Conservation (phyloP, 495 filamentous ascomycete species). For the Hapsidospora chrysogenum region DNA sequence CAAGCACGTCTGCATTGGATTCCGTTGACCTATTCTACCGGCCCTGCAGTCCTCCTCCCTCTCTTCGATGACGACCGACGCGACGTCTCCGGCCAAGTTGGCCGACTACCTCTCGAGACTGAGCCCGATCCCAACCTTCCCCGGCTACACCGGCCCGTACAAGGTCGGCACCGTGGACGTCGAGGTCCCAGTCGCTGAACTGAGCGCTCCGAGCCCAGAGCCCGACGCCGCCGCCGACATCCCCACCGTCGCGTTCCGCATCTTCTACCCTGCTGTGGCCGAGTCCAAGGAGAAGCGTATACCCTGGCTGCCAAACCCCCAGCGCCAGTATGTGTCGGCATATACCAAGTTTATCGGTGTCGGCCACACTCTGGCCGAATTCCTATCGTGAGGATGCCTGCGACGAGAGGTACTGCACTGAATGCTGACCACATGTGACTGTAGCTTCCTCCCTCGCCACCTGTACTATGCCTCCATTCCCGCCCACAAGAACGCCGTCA, state of each 20-base stretch:
- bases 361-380: slow-evolving; percentile 32
- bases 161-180: slow-evolving; percentile 58
- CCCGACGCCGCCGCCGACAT: slow-evolving; percentile 33
- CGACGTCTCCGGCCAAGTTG: slow-evolving; percentile 7
- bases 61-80: not conserved
- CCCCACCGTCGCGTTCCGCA: slow-evolving; percentile 52
- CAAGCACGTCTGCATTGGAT: not conserved
- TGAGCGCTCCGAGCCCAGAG: slow-evolving; percentile 30
- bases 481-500: slow-evolving; percentile 23
- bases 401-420: not conserved
- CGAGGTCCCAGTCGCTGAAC: slow-evolving; percentile 48
- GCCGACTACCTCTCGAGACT: slow-evolving; percentile 20
- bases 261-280: slow-evolving; percentile 53
- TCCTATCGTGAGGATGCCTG: slow-evolving; percentile 37
- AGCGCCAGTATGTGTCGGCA: slow-evolving; percentile 46
- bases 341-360: slow-evolving; percentile 53
- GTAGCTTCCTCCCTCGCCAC: slow-evolving; percentile 42
- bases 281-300: slow-evolving; percentile 25
- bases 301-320: slow-evolving; percentile 58
- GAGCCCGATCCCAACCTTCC: slow-evolving; percentile 45
- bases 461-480: slow-evolving; percentile 47
- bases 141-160: slow-evolving; percentile 53
- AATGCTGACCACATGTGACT: not conserved
- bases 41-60: not conserved
- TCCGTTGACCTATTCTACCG: not conserved